Evolutionary conservation across 2,329 filamentous ascomycete genomes (phyloP).

Genomic region (Hymenoscyphus scutula): DNA sequence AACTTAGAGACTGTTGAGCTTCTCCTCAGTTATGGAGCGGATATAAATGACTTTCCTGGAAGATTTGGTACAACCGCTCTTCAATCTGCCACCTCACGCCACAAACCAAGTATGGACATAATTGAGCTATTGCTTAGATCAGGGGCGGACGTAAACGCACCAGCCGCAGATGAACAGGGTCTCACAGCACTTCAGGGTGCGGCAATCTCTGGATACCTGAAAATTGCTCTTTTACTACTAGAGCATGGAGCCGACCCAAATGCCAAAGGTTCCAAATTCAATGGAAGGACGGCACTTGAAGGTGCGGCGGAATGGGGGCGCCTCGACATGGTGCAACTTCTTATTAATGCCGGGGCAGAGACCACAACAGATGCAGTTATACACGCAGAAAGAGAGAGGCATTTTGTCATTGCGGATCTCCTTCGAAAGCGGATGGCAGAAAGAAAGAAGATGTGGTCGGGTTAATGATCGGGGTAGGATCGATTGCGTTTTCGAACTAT

Average conservation of each 20-base stretch:
- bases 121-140: constrained; percentile 1
- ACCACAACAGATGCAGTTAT: background rate
- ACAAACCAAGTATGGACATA: background rate
- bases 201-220: constrained; percentile 10
- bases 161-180: background rate
- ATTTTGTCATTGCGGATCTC: background rate
- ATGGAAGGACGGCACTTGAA: constrained; percentile 12
- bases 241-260: constrained; percentile 12
- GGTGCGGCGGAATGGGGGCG: constrained; percentile 15
- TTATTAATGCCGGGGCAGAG: constrained; percentile 16
- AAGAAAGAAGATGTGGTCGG: no score
- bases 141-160: constrained; percentile 5
- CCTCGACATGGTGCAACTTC: constrained; percentile 21
- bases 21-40: no score
- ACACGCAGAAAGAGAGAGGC: background rate
- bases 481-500: no score
- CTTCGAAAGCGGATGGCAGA: background rate
- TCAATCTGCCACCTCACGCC: background rate
- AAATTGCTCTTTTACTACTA: constrained; percentile 9
- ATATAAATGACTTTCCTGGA: no score
- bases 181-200: constrained; percentile 14
- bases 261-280: constrained; percentile 8
- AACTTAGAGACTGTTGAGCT: no score
- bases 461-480: no score
- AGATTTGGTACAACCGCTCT: no score